Evolutionary conservation across 345 rosid genomes (phyloP).

Genomic region (Gossypium sturtianum): DNA sequence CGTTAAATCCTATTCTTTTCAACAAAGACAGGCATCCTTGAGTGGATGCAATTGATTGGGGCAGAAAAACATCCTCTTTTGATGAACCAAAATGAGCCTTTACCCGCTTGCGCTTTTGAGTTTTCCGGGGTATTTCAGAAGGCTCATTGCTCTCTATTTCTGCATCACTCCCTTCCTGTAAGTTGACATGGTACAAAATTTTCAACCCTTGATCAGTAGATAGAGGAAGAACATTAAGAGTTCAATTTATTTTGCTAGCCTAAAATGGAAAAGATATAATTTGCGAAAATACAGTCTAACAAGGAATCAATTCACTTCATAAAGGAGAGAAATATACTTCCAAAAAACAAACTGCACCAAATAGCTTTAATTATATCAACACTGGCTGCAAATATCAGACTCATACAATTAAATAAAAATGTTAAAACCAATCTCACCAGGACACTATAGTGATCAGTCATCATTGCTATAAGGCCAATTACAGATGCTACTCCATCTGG

Average conservation of each 20-base stretch:
- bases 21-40: conserved; percentile 76
- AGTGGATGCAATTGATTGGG: conserved; percentile 33
- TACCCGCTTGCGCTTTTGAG: conserved; percentile 58
- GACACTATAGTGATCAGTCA: conserved; percentile 90
- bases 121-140: conserved; percentile 35
- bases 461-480: conserved; percentile 93
- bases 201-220: conserved; percentile 2
- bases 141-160: conserved; percentile 64
- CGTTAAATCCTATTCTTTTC: conserved; percentile 53
- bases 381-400: neutral
- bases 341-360: neutral
- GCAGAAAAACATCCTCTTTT: conserved; percentile 39
- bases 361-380: neutral
- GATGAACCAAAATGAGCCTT: conserved; percentile 44
- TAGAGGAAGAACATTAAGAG: neutral
- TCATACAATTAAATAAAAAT: neutral
- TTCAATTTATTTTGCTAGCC: neutral
- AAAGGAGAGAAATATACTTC: neutral
- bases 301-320: neutral
- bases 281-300: neutral
- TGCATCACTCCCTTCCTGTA: conserved; percentile 77
- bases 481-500: conserved; percentile 96
- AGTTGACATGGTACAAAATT: conserved; percentile 7
- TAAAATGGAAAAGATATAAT: neutral
- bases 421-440: conserved; percentile 44